Conservation (phyloP, 2,329 filamentous ascomycete genomes). For the Tolypocladium paradoxum region DNA sequence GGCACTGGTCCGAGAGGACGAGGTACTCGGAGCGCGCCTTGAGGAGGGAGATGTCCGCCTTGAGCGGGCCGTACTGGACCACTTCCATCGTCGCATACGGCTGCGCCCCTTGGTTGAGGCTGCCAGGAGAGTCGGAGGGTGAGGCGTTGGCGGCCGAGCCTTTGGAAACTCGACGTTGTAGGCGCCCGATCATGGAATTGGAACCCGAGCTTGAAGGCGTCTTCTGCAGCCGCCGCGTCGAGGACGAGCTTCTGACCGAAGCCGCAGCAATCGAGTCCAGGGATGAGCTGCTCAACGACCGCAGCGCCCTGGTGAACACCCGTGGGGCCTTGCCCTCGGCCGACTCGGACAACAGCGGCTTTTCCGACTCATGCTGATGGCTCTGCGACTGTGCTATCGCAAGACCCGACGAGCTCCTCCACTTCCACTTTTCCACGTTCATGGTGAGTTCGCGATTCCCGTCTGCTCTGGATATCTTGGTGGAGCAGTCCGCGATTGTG, state of each 20-base stretch:
- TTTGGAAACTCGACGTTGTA: conserved; percentile 29
- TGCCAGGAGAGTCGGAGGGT: conserved; percentile 16
- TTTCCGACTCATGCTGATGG: conserved; percentile 9
- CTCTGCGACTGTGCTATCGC: conserved; percentile 11
- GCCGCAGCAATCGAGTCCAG: conserved; percentile 26
- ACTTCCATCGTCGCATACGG: conserved; percentile 27
- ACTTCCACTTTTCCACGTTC: conserved; percentile 24
- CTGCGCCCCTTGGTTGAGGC: conserved; percentile 17
- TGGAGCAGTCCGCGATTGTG: background rate
- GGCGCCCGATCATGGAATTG: conserved; percentile 30
- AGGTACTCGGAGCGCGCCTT: conserved; percentile 40
- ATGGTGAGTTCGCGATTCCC: conserved; percentile 10
- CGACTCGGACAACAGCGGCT: conserved; percentile 10
- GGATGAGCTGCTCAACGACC: conserved; percentile 28
- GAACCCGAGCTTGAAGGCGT: conserved; percentile 26
- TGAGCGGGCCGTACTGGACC: conserved; percentile 35
- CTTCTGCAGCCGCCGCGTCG: conserved; percentile 25
- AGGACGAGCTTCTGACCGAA: conserved; percentile 20
- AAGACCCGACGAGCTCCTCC: conserved; percentile 20
- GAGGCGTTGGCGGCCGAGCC: conserved; percentile 21
- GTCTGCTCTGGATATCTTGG: background rate
- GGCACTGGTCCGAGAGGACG: conserved; percentile 38
- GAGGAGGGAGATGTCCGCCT: conserved; percentile 36
- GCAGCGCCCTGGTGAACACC: conserved; percentile 24
- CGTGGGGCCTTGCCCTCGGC: conserved; percentile 23